Evolutionary conservation across 768 basidiomycete species (phyloP).

Genomic region (Cyclocybe cylindracea): DNA sequence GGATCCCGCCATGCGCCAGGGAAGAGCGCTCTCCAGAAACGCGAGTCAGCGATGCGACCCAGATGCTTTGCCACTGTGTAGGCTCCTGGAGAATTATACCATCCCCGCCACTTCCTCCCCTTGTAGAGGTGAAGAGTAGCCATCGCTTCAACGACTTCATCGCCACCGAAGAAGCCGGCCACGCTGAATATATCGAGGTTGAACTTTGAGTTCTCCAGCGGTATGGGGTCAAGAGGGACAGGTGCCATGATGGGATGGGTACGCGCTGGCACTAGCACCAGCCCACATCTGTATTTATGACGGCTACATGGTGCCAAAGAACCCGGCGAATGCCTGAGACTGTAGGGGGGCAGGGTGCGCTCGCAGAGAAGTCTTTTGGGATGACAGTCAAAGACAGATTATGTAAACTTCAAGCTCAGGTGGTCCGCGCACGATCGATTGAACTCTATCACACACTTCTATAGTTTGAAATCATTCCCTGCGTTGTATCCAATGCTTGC

Average conservation of each 20-base stretch:
- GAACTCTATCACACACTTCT: too few relatives aligned
- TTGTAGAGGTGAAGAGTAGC: conserved; percentile 9
- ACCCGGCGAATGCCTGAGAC: too few relatives aligned
- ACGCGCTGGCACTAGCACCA: too few relatives aligned
- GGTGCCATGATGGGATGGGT: conserved; percentile 4
- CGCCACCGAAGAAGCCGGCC: conserved; percentile 11
- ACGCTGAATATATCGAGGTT: conserved; percentile 9
- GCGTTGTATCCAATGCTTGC: conserved; percentile 1
- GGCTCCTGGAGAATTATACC: conserved; percentile 13
- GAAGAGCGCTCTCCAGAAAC: conserved; percentile 10
- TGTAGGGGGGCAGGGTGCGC: too few relatives aligned
- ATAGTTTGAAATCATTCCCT: not conserved
- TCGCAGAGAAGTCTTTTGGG: too few relatives aligned
- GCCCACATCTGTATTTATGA: too few relatives aligned
- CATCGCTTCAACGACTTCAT: conserved; percentile 10
- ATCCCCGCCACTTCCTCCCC: conserved; percentile 11
- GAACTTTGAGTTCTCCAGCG: conserved; percentile 5
- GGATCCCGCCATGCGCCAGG: conserved; percentile 8
- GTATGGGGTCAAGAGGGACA: conserved; percentile 2
- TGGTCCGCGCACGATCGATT: too few relatives aligned
- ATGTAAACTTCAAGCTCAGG: too few relatives aligned
- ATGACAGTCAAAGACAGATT: too few relatives aligned
- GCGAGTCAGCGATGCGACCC: conserved; percentile 8
- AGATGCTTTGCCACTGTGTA: conserved; percentile 10
- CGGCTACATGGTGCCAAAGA: too few relatives aligned